These are phyloP conservation scores for Suillus decipiens DNA, from an alignment of 768 basidiomycete species.

Conservation along the genomic window DNA sequence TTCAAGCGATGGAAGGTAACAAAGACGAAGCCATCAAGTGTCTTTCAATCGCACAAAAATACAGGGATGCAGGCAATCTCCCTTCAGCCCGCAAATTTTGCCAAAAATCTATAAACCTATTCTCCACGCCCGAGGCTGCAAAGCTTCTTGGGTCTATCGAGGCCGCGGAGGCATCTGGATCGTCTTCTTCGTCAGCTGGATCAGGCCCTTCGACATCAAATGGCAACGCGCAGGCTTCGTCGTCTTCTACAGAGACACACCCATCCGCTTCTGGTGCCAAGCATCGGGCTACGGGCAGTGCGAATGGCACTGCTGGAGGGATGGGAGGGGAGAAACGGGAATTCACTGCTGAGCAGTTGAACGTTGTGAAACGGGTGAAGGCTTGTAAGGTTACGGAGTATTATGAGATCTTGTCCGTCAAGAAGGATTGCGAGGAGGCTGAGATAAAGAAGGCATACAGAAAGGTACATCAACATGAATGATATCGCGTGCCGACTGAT, in stretches of 20 bases:
- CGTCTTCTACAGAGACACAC: slow-evolving; percentile 64
- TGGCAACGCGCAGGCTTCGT: slow-evolving; percentile 41
- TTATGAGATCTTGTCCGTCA: slow-evolving; percentile 85
- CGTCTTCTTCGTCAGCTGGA: slow-evolving; percentile 37
- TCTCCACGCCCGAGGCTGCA: slow-evolving; percentile 73
- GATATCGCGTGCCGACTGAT: not conserved
- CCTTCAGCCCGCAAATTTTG: slow-evolving; percentile 85
- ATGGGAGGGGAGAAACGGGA: slow-evolving; percentile 78
- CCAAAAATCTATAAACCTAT: slow-evolving; percentile 83
- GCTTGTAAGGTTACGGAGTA: slow-evolving; percentile 87
- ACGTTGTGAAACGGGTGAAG: slow-evolving; percentile 83
- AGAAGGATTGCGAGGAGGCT: slow-evolving; percentile 78
- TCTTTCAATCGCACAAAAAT: slow-evolving; percentile 74
- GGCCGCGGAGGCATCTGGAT: slow-evolving; percentile 43
- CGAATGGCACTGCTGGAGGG: slow-evolving; percentile 57
- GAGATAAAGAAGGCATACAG: slow-evolving; percentile 95
- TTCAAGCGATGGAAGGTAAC: slow-evolving; percentile 73
- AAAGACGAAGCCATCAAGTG: slow-evolving; percentile 88
- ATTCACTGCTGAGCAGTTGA: slow-evolving; percentile 81
- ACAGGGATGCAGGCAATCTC: slow-evolving; percentile 70
- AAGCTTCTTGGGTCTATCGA: slow-evolving; percentile 70
- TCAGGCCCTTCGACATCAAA: slow-evolving; percentile 41
- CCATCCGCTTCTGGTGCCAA: slow-evolving; percentile 73
- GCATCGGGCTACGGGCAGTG: slow-evolving; percentile 50
- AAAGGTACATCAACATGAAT: slow-evolving; percentile 60